Evolutionary conservation across 1,284 basidiomycete species (phyloP).

Genomic region (Prillingera fragicola): DNA sequence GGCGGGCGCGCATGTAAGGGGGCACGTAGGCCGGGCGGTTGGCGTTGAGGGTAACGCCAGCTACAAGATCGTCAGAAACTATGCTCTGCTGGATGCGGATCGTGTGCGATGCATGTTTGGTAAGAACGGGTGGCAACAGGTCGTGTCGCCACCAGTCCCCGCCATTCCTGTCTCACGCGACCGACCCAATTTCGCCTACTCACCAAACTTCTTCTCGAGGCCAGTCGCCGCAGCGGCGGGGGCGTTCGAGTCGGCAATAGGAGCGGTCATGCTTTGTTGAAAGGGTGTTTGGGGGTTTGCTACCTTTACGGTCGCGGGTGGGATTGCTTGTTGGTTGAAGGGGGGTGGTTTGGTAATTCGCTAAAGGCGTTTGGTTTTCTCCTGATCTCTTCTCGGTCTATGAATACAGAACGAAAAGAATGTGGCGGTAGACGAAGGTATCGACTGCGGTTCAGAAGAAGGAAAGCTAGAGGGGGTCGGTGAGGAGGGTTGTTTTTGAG

Average conservation of each 20-base stretch:
- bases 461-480: neutral
- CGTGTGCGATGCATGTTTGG: neutral
- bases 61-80: conserved; percentile 3
- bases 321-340: neutral
- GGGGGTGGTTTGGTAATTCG: neutral
- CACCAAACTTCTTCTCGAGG: conserved; percentile 77
- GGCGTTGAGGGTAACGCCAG: conserved; percentile 50
- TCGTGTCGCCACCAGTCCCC: no score
- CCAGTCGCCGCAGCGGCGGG: conserved; percentile 59
- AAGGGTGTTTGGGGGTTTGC: conserved; percentile 5
- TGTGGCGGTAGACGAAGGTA: conserved; percentile 5
- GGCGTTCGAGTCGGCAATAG: conserved; percentile 23
- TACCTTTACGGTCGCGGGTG: conserved; percentile 10
- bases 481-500: conserved; percentile 5
- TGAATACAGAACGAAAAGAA: conserved; percentile 23
- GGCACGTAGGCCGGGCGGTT: conserved; percentile 82
- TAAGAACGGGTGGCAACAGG: conserved; percentile 8
- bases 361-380: conserved; percentile 1
- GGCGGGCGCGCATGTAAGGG: conserved; percentile 66
- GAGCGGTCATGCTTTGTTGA: conserved; percentile 38
- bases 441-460: neutral
- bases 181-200: conserved; percentile 41
- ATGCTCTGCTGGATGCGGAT: neutral
- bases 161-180: conserved; percentile 14
- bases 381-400: conserved; percentile 16